Percentiles rank a stretch among this genome's conserved stretches.
These are phyloP conservation scores for Aristolochia fimbriata DNA, from an alignment of 164 flowering plant genomes.

Conservation along the genomic window DNA sequence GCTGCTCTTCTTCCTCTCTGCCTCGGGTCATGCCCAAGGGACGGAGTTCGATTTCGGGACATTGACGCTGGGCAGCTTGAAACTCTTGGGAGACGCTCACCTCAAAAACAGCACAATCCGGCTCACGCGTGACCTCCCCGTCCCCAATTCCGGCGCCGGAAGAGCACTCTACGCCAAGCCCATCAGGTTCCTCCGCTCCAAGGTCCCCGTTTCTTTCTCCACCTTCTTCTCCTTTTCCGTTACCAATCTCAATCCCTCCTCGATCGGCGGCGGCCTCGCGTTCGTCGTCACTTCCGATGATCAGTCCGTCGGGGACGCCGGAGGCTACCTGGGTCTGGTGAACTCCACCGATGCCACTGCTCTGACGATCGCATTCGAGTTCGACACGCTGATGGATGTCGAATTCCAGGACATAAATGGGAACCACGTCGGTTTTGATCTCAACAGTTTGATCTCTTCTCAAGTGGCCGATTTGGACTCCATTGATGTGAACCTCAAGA, in stretches of 20 bases:
- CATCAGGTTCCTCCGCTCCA: constrained; percentile 41
- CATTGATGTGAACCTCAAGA: constrained; percentile 52
- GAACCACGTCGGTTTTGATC: constrained; percentile 86
- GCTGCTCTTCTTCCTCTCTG: constrained; percentile 1
- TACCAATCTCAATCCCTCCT: constrained; percentile 64
- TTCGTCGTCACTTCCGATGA: constrained; percentile 60
- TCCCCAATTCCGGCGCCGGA: constrained; percentile 78
- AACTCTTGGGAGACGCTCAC: constrained; percentile 87
- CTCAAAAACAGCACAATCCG: constrained; percentile 46
- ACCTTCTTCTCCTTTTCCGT: constrained; percentile 78
- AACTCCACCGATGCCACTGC: constrained; percentile 6
- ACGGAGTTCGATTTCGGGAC: constrained; percentile 66
- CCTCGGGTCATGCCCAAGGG: constrained; percentile 4
- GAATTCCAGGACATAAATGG: constrained; percentile 78
- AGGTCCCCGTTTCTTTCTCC: constrained; percentile 44
- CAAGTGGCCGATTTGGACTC: constrained; percentile 44
- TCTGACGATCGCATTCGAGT: constrained; percentile 73
- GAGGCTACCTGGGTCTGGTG: constrained; percentile 52
- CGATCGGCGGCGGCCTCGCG: constrained; percentile 83
- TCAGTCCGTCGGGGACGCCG: constrained; percentile 52
- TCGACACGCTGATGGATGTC: constrained; percentile 89
- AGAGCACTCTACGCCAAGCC: constrained; percentile 54
- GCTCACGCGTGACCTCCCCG: constrained; percentile 69
- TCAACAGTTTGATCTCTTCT: constrained; percentile 56
- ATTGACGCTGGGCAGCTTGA: constrained; percentile 43